These are phyloP conservation scores for Aspergillus aculeatinus DNA, from an alignment of 2,329 filamentous ascomycete genomes.

Conservation along the genomic window DNA sequence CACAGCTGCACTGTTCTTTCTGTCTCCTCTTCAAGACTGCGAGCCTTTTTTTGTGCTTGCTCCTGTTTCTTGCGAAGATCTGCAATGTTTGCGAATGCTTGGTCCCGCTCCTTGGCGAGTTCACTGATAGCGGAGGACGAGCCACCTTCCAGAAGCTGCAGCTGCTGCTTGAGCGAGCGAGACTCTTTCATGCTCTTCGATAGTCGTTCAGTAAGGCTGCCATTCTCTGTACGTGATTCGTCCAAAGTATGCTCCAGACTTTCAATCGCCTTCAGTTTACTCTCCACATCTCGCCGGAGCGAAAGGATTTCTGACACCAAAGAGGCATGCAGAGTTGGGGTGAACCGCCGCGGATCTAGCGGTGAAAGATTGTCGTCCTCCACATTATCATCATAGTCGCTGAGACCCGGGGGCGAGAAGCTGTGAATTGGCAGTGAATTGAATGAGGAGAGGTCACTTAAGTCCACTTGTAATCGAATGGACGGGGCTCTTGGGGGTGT, in stretches of 20 bases:
- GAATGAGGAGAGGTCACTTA: constrained; percentile 54
- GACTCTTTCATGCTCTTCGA: constrained; percentile 70
- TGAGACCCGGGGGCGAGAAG: constrained; percentile 38
- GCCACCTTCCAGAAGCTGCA: constrained; percentile 83
- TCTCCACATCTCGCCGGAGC: constrained; percentile 84
- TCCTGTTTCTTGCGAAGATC: constrained; percentile 80
- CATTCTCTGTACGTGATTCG: constrained; percentile 69
- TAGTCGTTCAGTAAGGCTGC: constrained; percentile 63
- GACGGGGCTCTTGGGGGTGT: constrained; percentile 51
- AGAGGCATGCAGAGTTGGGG: constrained; percentile 89
- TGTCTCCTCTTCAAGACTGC: constrained; percentile 78
- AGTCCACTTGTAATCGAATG: constrained; percentile 54
- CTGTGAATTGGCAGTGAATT: constrained; percentile 53
- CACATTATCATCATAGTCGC: constrained; percentile 37
- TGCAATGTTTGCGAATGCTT: constrained; percentile 68
- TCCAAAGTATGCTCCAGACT: constrained; percentile 75
- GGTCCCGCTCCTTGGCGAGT: constrained; percentile 80
- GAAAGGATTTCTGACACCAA: constrained; percentile 91
- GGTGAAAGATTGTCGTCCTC: constrained; percentile 68
- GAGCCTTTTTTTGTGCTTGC: constrained; percentile 70
- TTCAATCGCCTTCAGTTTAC: constrained; percentile 83
- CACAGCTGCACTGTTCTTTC: constrained; percentile 75
- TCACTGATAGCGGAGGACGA: constrained; percentile 82
- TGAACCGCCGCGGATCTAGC: constrained; percentile 88
- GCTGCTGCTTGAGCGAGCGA: constrained; percentile 77